Percentiles rank a stretch among this genome's conserved stretches.
Conservation (phyloP, 2,329 filamentous ascomycete species). For the Penicillium janthinellum region DNA sequence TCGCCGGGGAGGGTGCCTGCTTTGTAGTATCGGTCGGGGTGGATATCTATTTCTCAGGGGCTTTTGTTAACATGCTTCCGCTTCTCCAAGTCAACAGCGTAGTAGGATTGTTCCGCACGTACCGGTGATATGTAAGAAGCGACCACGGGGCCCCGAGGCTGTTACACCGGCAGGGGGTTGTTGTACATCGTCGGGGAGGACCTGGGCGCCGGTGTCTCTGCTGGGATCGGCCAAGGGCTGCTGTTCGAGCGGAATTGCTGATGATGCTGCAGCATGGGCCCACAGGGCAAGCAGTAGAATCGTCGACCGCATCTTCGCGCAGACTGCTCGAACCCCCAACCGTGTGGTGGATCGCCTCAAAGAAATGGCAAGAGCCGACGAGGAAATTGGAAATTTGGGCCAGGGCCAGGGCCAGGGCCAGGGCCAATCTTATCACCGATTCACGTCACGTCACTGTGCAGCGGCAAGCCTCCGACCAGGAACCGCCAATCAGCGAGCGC, state of each 20-base stretch:
- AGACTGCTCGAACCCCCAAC: background rate
- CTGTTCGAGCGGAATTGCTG: slow-evolving; percentile 17
- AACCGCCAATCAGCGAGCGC: slow-evolving; percentile 3
- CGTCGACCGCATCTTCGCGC: slow-evolving; percentile 20
- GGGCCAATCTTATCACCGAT: background rate
- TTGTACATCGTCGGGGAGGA: slow-evolving; percentile 1
- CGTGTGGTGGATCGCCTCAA: background rate
- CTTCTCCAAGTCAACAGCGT: background rate
- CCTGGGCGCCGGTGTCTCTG: background rate
- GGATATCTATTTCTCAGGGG: slow-evolving; percentile 66
- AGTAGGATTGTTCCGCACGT: background rate
- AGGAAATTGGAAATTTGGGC: background rate
- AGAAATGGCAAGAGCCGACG: background rate
- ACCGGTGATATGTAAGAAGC: slow-evolving; percentile 44
- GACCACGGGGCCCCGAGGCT: slow-evolving; percentile 30
- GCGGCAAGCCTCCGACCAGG: background rate
- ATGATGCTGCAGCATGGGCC: slow-evolving; percentile 9
- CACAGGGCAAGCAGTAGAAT: slow-evolving; percentile 19
- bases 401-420: background rate
- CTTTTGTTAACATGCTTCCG: background rate
- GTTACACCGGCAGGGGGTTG: slow-evolving; percentile 4
- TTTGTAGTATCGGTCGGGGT: slow-evolving; percentile 88
- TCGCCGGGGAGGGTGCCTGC: slow-evolving; percentile 70
- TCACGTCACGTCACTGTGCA: slow-evolving; percentile 10
- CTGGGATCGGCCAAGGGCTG: slow-evolving; percentile 17